Evolutionary conservation across 192 early-diverging fungal genomes (phyloP).

Genomic region (Coemansia sp.): DNA sequence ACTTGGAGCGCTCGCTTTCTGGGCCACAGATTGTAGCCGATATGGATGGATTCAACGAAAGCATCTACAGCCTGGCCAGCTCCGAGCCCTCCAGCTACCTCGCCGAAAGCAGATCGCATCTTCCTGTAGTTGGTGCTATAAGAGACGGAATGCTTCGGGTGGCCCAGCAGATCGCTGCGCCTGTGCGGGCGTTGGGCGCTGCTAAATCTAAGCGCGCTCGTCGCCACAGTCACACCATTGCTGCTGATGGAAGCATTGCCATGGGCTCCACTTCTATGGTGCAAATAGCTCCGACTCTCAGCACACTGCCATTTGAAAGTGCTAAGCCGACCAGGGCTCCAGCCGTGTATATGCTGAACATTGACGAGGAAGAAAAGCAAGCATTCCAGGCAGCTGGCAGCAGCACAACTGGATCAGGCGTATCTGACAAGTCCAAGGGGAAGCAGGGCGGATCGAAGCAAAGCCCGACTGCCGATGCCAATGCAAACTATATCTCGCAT

Average conservation of each 20-base stretch:
- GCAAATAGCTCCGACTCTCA: background rate
- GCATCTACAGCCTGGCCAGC: slow-evolving; percentile 11
- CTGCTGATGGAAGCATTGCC: background rate
- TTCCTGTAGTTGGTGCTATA: slow-evolving; percentile 17
- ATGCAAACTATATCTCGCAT: slow-evolving; percentile 1
- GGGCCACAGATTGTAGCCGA: slow-evolving; percentile 25
- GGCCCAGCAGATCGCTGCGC: background rate
- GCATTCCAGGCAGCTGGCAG: too few species aligned
- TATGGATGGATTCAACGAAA: slow-evolving; percentile 13
- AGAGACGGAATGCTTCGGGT: background rate
- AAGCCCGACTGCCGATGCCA: too few species aligned
- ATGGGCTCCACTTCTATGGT: background rate
- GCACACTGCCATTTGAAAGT: background rate
- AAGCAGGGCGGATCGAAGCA: too few species aligned
- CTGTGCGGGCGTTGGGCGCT: slow-evolving; percentile 6
- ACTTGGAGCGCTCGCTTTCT: slow-evolving; percentile 36
- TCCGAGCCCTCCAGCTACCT: slow-evolving; percentile 45
- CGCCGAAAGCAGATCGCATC: slow-evolving; percentile 26
- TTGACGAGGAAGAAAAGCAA: slow-evolving; percentile 1
- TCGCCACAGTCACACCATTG: background rate
- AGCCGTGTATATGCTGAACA: slow-evolving; percentile 7
- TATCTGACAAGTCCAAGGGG: too few species aligned
- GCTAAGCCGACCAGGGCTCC: background rate
- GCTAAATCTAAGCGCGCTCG: background rate
- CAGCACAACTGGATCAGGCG: too few species aligned